phyloP scores from a whole-genome alignment of 2,329 filamentous ascomycete species.

The Fusarium sp. region DNA sequence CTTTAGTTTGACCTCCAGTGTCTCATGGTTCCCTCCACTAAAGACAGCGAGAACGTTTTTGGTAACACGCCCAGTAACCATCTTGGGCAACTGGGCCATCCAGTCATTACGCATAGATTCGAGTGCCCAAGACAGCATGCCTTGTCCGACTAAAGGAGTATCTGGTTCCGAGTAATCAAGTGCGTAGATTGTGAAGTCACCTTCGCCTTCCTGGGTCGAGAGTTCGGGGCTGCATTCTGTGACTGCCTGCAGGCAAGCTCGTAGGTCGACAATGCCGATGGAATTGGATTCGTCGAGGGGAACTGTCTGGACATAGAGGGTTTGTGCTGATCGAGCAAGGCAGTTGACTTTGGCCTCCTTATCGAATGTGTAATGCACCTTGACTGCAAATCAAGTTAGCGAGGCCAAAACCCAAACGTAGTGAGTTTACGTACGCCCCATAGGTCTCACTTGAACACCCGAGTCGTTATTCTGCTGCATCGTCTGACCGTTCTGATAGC shows the following conservation, averaged over 20 bases:
- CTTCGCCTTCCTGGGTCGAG: constrained; percentile 73
- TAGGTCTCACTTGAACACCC: constrained; percentile 69
- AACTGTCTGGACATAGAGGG: constrained; percentile 82
- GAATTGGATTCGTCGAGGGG: constrained; percentile 81
- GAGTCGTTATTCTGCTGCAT: constrained; percentile 48
- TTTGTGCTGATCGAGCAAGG: constrained; percentile 84
- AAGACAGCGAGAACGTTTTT: constrained; percentile 88
- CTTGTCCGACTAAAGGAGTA: constrained; percentile 91
- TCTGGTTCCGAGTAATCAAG: constrained; percentile 97
- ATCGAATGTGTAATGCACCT: constrained; percentile 97
- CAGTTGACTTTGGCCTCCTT: constrained; percentile 88
- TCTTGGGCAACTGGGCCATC: constrained; percentile 69
- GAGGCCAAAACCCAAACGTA: constrained; percentile 13
- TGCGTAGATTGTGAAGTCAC: constrained; percentile 96
- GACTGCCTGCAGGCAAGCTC: constrained; percentile 87
- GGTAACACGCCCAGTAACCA: constrained; percentile 90
- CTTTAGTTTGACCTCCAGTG: constrained; percentile 90
- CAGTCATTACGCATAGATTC: constrained; percentile 53
- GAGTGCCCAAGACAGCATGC: constrained; percentile 89
- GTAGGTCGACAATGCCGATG: constrained; percentile 89
- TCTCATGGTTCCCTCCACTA: constrained; percentile 84
- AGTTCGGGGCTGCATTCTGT: constrained; percentile 85
- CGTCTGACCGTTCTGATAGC: constrained; percentile 47
- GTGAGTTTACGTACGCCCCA: constrained; percentile 69
- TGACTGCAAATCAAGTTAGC: constrained; percentile 69